Base-by-base conservation (phyloP, 176 grass and related monocot species). In the Phragmites australis region DNA sequence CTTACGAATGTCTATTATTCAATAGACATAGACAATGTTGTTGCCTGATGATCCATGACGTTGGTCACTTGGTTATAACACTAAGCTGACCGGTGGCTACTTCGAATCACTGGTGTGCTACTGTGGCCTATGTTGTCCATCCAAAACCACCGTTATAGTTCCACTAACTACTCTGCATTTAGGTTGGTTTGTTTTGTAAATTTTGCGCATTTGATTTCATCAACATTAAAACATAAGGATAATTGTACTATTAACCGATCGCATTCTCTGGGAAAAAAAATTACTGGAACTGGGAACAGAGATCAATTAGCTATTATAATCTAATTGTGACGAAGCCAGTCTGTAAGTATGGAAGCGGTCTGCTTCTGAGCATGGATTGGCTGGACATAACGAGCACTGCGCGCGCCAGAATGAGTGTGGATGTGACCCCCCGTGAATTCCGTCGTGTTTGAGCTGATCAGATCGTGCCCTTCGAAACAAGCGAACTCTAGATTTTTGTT, bases 401-500 rank as follows among this genome's bases (percentile, higher is more conserved):
- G 31, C 16, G 4, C 22, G 14, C 23, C n/a, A 45, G 6, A 16
- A 6, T 6, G 11, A 25, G 21, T 16, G 12, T 27, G 34, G n/a
- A n/a, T n/a, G 49, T 18, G 49, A 54, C n/a, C 51, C 1, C 9
- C 21, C 19, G 51, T 54, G 51, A 9, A 54, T 54, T 54, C 51
- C 6, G 9, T 29, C 25, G 22, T 23, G n/a, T n/a, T n/a, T n/a
- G n/a, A n/a, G n/a, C n/a, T n/a, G n/a, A n/a, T n/a, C n/a, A n/a
- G n/a, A n/a, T n/a, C n/a, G n/a, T n/a, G n/a, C n/a, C n/a, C n/a
- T n/a, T n/a, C n/a, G n/a, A n/a, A n/a, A n/a, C n/a, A n/a, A n/a
- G n/a, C n/a, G n/a, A n/a, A n/a, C n/a, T n/a, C 29, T 16, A n/a
- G 43, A 29, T 22, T 78, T 78, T 85, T 57, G 42, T 78, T 71